These are phyloP conservation scores for Trypanosoma grayi DNA, from an alignment of 208 protist species.

Conservation along the genomic window DNA sequence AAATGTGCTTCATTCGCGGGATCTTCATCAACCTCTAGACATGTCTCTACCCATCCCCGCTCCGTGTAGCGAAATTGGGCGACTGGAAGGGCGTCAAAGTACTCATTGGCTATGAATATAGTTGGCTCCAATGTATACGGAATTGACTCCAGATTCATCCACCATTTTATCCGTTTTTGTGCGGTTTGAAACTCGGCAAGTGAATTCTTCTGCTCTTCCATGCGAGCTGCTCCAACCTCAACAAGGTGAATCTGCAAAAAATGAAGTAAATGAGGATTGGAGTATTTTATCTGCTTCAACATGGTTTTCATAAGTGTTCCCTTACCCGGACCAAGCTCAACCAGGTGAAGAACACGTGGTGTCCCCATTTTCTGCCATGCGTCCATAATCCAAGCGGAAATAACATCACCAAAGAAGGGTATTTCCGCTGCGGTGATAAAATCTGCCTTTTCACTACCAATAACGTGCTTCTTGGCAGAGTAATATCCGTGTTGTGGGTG, in stretches of 20 bases:
- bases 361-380: slow-evolving; percentile 91
- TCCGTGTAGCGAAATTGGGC: slow-evolving; percentile 92
- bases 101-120: slow-evolving; percentile 89
- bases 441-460: slow-evolving; percentile 83
- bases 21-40: slow-evolving; percentile 89
- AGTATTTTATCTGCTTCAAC: slow-evolving; percentile 79
- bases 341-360: slow-evolving; percentile 81
- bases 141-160: slow-evolving; percentile 81
- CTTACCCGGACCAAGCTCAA: slow-evolving; percentile 84
- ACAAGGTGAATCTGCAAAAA: slow-evolving; percentile 86
- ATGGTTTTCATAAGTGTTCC: slow-evolving; percentile 91
- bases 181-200: slow-evolving; percentile 84
- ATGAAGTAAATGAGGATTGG: slow-evolving; percentile 86
- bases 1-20: slow-evolving; percentile 83
- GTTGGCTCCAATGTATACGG: slow-evolving; percentile 81
- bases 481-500: slow-evolving; percentile 91
- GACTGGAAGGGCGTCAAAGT: slow-evolving; percentile 91
- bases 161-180: slow-evolving; percentile 86
- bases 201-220: slow-evolving; percentile 81
- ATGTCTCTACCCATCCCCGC: slow-evolving; percentile 91
- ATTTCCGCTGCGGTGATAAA: slow-evolving; percentile 92
- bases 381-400: slow-evolving; percentile 90
- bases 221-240: slow-evolving; percentile 79
- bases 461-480: slow-evolving; percentile 78
- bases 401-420: slow-evolving; percentile 88